A percentile compares a stretch with the other conserved stretches of the same genome.
phyloP scores from a whole-genome alignment of 2,329 filamentous ascomycete species.

The Uncinocarpus reesii region DNA sequence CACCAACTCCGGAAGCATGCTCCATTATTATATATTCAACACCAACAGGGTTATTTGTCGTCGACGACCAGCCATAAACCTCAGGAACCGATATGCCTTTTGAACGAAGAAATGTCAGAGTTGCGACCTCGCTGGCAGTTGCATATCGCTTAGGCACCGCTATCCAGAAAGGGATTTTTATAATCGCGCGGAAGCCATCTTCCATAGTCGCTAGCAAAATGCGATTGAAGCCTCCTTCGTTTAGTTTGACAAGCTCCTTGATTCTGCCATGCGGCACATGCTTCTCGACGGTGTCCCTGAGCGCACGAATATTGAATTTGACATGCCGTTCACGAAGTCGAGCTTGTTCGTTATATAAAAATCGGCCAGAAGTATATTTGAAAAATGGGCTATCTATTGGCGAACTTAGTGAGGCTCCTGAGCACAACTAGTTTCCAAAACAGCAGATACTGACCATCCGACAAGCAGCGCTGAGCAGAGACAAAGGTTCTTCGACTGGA shows the following conservation, averaged over 20 bases:
- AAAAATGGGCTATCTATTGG: too few species aligned
- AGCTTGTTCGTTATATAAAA: neutral
- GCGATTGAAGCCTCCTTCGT: constrained; percentile 32
- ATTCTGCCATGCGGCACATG: neutral
- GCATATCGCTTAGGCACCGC: constrained; percentile 25
- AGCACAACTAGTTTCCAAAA: too few species aligned
- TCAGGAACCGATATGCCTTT: constrained; percentile 31
- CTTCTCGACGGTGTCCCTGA: constrained; percentile 8
- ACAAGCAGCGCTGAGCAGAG: too few species aligned
- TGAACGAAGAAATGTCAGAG: constrained; percentile 26
- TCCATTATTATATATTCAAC: constrained; percentile 35
- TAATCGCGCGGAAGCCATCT: constrained; percentile 25
- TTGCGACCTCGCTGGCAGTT: constrained; percentile 33
- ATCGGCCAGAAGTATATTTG: neutral
- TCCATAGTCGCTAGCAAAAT: constrained; percentile 26
- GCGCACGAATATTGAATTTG: constrained; percentile 4
- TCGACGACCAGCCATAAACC: constrained; percentile 28
- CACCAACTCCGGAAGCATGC: constrained; percentile 23
- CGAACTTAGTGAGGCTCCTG: too few species aligned
- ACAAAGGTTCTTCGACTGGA: too few species aligned
- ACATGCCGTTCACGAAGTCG: neutral
- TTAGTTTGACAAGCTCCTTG: constrained; percentile 23
- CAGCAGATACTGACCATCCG: too few species aligned
- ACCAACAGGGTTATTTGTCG: constrained; percentile 28
- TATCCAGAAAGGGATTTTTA: constrained; percentile 26